Evolutionary conservation across 2,329 filamentous ascomycete species (phyloP), one percentile per base, ranked within the genome.

Genomic region (Colletotrichum godetiae): DNA sequence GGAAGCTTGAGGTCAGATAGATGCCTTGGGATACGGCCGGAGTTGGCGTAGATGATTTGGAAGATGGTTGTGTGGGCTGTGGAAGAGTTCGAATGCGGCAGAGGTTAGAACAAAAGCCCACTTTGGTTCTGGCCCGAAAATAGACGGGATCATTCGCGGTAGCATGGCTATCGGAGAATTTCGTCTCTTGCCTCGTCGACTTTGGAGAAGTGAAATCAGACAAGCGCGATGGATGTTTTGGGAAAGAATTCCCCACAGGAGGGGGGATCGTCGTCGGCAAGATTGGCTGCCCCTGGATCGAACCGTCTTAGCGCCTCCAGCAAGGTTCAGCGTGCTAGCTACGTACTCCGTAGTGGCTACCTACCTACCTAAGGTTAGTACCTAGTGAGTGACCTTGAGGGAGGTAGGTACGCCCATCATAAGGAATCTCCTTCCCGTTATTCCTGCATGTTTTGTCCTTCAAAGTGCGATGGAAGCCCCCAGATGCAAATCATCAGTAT

Each of bases 241-340:
- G 22, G 37, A 22, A 46, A 56, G 22, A 37, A 57, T 72, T 68
- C 65, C 56, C 65, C 57, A 72, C 57, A 68, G 10, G n/a, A 4
- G 57, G 49, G 15, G 29, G 64, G 29, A 68, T 57, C 35, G 46
- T 61, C 56, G 22, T 56, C 57, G 67, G 64, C 64, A 49, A 52
- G 24, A 67, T 31, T 24, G 31, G 33, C 22, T 22, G 52, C 62
- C 31, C 33, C 33, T 57, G 64, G 35, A 24, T 49, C 49, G 49
- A 61, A 61, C 29, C 24, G 46, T 61, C 56, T 42, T 67, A 67
- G 65, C 56, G 65, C 37, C 24, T 24, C 53, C 11, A 11, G 12
- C 27, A 49, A 49, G 19, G 42, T 22, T 49, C 42, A 19, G 15
- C 10, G 19, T 49, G 42, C 19, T 22, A n/a, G 11, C 27, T 29